Evolutionary conservation across 768 basidiomycete species (phyloP), one percentile per base, ranked within the genome.

Genomic region (Russula virescens): DNA sequence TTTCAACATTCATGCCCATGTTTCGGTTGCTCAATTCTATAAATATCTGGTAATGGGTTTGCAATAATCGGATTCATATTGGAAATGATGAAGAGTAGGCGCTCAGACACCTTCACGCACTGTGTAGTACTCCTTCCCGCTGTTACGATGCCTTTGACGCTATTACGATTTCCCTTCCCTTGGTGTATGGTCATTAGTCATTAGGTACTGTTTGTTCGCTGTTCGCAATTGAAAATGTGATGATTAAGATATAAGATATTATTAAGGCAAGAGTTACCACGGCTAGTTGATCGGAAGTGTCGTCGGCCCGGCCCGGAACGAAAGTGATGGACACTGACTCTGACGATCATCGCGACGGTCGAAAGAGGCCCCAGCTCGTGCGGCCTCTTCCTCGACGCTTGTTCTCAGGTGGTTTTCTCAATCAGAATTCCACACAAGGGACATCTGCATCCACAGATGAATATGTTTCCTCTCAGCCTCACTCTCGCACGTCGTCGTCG

Each of bases 11-110:
- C 38, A 45, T 47, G 38, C 42, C 21, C 48, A 52, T 54, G 56
- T 63, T 63, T 54, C 21, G 31, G 13, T 58, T 66, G 64, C 64
- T 66, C 64, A 66, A 64, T 66, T 58, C 62, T 66, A 66, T 58
- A 53, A 31, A 48, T 55, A 64, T 64, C 31, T 64, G 63, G 58
- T 55, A 49, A 35, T 47, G 49, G 40, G 26, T 16, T 23, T 59
- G 57, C 31, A 14, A 10, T 25, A 11, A 45, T 42, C 18, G 31
- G 11, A 43, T 42, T 40, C 42, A 34, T 31, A 51, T 47, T 52
- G 40, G 25, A 51, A 38, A 14, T 31, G 31, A 51, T 46, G 25
- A 19, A 42, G 13, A 35, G n/a, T 23, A 56, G 40, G 55, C 28
- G 28, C 40, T 31, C 31, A 31, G 31, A 31, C 8, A 31, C 31